phyloP scores from a whole-genome alignment of 441 rosid genomes.

The Adansonia grandidieri region DNA sequence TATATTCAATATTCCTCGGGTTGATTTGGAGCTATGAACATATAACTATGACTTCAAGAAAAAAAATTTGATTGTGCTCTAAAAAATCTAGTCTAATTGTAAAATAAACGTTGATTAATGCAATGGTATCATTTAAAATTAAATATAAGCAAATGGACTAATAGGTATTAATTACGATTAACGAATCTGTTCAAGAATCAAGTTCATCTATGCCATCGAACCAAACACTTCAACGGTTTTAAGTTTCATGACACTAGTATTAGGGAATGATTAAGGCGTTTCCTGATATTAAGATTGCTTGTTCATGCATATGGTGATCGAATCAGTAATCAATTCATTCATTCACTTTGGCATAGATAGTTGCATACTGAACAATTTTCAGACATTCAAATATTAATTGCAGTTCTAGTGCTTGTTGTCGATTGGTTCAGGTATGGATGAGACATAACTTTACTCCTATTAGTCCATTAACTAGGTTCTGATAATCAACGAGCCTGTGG shows the following conservation, averaged over 20 bases:
- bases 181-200: not conserved
- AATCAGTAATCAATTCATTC: not conserved
- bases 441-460: conserved; percentile 12
- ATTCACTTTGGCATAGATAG: not conserved
- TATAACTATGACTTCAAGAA: no score
- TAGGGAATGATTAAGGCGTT: not conserved
- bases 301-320: not conserved
- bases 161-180: no score
- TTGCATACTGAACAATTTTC: not conserved
- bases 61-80: no score
- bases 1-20: no score
- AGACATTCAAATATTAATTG: conserved; percentile 13
- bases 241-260: not conserved
- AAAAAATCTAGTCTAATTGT: no score
- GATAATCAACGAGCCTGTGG: not conserved
- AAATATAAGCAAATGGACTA: no score
- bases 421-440: conserved; percentile 10
- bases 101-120: no score
- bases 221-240: not conserved
- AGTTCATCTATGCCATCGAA: not conserved
- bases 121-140: no score
- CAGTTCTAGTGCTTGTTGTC: not conserved
- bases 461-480: not conserved
- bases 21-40: no score
- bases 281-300: not conserved